Percentiles rank a stretch among this genome's conserved stretches.
Evolutionary conservation across 352 stramenopile species (phyloP).

Genomic region (Globisporangium spiculum): DNA sequence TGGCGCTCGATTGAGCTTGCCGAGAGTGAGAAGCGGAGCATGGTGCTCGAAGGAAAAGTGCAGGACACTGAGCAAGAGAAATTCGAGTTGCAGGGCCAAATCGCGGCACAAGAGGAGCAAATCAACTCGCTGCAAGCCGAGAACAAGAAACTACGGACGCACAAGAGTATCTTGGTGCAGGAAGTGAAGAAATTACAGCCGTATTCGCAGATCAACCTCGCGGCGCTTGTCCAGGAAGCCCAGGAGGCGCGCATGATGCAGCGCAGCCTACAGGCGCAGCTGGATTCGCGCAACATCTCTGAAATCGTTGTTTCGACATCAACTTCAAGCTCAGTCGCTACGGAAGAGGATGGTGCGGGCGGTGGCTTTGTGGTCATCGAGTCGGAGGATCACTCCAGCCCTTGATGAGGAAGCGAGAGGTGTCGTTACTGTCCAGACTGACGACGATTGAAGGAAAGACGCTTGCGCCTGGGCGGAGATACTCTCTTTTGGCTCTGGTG

Average conservation of each 20-base stretch:
- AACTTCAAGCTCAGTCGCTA: background rate
- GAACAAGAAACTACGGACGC: slow-evolving; percentile 37
- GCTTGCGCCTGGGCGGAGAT: too few relatives aligned
- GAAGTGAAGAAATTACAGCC: slow-evolving; percentile 71
- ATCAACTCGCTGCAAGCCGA: slow-evolving; percentile 25
- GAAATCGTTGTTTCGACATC: background rate
- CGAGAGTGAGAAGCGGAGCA: slow-evolving; percentile 48
- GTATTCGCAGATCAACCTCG: slow-evolving; percentile 63
- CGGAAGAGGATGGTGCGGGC: background rate
- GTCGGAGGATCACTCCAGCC: slow-evolving; percentile 1
- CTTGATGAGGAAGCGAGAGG: too few relatives aligned
- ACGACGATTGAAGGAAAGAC: too few relatives aligned
- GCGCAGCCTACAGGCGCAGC: slow-evolving; percentile 50
- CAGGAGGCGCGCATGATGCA: slow-evolving; percentile 76
- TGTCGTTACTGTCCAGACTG: too few relatives aligned
- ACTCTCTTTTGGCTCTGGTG: too few relatives aligned
- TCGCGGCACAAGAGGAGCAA: slow-evolving; percentile 7
- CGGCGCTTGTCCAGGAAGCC: slow-evolving; percentile 59
- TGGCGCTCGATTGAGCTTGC: slow-evolving; percentile 67
- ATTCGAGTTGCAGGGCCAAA: slow-evolving; percentile 12
- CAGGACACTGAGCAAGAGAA: slow-evolving; percentile 8
- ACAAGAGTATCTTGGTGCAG: slow-evolving; percentile 61
- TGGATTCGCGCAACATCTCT: slow-evolving; percentile 21
- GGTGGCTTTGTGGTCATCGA: slow-evolving; percentile 8
- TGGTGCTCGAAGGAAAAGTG: slow-evolving; percentile 24